Conservation (phyloP, 495 filamentous ascomycete species). For the Penicillium diatomitis region DNA sequence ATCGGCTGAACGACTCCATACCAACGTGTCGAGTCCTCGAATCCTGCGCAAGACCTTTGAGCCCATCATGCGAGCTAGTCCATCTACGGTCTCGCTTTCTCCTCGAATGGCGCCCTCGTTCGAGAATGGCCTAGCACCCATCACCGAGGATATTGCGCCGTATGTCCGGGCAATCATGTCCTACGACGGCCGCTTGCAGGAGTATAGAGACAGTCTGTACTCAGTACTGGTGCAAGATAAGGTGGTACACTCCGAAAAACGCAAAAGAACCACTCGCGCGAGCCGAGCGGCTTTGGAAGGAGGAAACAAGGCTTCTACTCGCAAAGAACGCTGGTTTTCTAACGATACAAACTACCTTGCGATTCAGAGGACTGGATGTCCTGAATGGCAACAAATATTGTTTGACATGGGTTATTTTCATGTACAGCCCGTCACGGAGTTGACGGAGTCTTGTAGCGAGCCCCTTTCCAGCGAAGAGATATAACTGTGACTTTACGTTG, state of each 20-base stretch:
- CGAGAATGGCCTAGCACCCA: conserved; percentile 52
- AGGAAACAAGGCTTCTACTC: conserved; percentile 57
- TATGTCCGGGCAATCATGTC: conserved; percentile 73
- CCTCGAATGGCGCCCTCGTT: conserved; percentile 51
- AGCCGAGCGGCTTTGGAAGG: conserved; percentile 79
- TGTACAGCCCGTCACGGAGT: conserved; percentile 8
- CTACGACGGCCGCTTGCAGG: conserved; percentile 60
- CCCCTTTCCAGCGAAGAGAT: neutral
- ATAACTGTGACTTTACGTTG: too few relatives aligned
- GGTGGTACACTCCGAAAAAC: conserved; percentile 41
- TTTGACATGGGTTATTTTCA: conserved; percentile 29
- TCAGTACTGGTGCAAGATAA: conserved; percentile 47
- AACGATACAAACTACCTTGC: conserved; percentile 49
- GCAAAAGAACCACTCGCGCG: conserved; percentile 65
- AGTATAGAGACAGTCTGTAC: conserved; percentile 54
- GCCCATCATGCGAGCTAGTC: conserved; percentile 26
- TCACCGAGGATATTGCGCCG: conserved; percentile 71
- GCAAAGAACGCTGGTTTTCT: conserved; percentile 75
- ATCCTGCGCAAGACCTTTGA: conserved; percentile 26
- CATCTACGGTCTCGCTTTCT: conserved; percentile 15
- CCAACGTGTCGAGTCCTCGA: conserved; percentile 5
- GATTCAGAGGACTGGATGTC: conserved; percentile 58
- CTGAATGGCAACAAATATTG: conserved; percentile 49
- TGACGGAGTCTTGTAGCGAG: neutral
- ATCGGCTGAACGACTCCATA: conserved; percentile 5